These are phyloP conservation scores for Trametopsis cervina DNA, from an alignment of 768 basidiomycete species.

Conservation along the genomic window DNA sequence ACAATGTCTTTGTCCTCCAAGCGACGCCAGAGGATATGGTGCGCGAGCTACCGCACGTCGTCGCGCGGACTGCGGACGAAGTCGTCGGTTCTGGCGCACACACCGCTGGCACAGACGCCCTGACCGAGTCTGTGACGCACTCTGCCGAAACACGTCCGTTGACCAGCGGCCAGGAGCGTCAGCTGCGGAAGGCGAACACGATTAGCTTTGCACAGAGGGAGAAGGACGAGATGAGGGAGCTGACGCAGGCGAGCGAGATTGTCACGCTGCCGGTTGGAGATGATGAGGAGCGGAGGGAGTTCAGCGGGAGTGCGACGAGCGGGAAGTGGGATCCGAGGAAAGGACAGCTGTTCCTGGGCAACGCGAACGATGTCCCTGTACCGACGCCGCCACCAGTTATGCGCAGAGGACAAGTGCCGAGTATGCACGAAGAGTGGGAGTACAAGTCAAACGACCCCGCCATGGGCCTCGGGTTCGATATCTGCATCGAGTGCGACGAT, in stretches of 20 bases:
- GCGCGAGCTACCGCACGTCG: constrained; percentile 41
- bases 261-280: constrained; percentile 17
- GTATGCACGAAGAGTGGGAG: constrained; percentile 26
- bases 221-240: constrained; percentile 83
- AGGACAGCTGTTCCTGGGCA: constrained; percentile 77
- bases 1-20: constrained; percentile 75
- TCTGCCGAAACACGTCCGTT: neutral
- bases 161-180: neutral
- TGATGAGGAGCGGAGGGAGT: constrained; percentile 27
- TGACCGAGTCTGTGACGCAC: constrained; percentile 4
- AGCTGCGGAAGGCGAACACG: constrained; percentile 39
- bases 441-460: constrained; percentile 34
- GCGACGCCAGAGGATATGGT: constrained; percentile 42
- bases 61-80: constrained; percentile 41
- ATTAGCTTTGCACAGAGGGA: constrained; percentile 81
- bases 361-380: constrained; percentile 68
- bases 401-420: neutral
- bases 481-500: constrained; percentile 87
- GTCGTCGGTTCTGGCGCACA: constrained; percentile 22
- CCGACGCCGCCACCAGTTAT: constrained; percentile 8
- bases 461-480: constrained; percentile 65
- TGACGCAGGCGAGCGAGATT: constrained; percentile 81
- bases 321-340: constrained; percentile 46
- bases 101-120: constrained; percentile 11
- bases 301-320: constrained; percentile 29